A percentile compares a stretch with the other conserved stretches of the same genome.
These are phyloP conservation scores for Pinus albicaulis DNA, from an alignment of 75 land plant genomes.

Conservation along the genomic window DNA sequence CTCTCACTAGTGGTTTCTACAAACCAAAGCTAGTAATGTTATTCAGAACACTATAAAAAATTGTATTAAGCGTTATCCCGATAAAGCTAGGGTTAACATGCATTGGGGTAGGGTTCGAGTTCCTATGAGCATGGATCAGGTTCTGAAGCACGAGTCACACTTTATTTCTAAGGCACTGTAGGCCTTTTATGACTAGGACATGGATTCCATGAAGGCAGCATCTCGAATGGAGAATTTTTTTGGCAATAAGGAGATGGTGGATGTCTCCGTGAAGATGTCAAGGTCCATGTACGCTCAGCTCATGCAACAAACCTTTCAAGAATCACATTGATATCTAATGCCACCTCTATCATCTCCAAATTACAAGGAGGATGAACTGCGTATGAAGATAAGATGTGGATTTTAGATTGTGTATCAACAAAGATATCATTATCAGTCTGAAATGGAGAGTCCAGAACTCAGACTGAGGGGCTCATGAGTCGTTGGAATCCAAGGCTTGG, in stretches of 20 bases:
- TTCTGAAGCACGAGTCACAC: slow-evolving; percentile 81
- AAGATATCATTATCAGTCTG: slow-evolving; percentile 22
- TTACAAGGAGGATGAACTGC: slow-evolving; percentile 80
- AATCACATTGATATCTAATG: slow-evolving; percentile 86
- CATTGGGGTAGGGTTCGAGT: slow-evolving; percentile 66
- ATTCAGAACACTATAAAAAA: slow-evolving; percentile 43
- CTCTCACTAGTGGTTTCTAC: too few species aligned
- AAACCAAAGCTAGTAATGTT: too few species aligned
- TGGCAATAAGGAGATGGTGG: slow-evolving; percentile 57
- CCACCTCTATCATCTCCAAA: slow-evolving; percentile 23
- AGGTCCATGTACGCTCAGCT: slow-evolving; percentile 96
- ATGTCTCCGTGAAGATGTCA: slow-evolving; percentile 71
- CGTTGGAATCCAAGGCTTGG: slow-evolving; percentile 9
- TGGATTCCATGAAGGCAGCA: slow-evolving; percentile 89
- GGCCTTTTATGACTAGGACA: slow-evolving; percentile 85
- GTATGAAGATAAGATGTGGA: slow-evolving; percentile 96
- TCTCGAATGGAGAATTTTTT: slow-evolving; percentile 76
- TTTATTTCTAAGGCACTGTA: slow-evolving; percentile 82
- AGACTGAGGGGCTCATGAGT: neutral
- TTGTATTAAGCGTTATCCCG: too few species aligned
- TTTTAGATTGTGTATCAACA: slow-evolving; percentile 95
- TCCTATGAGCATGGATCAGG: slow-evolving; percentile 76
- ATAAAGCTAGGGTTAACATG: slow-evolving; percentile 56
- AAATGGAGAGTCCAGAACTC: neutral
- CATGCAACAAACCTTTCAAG: slow-evolving; percentile 80